phyloP scores from a whole-genome alignment of 768 basidiomycete species.

The Boletus rubropictus region DNA sequence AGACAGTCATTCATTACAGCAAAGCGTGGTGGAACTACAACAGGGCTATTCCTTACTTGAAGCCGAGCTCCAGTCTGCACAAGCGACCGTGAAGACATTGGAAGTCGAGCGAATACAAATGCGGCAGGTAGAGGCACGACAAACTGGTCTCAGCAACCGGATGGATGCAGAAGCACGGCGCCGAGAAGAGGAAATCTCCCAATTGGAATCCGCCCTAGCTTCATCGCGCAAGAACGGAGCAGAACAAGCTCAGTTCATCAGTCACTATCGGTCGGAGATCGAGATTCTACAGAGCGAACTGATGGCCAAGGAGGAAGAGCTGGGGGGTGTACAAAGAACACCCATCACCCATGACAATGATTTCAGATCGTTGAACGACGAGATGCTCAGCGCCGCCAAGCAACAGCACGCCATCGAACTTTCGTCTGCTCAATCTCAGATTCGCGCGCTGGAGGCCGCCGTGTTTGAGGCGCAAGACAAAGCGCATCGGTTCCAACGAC shows the following conservation, averaged over 20 bases:
- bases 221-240: constrained; percentile 43
- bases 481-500: constrained; percentile 63
- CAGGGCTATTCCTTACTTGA: constrained; percentile 57
- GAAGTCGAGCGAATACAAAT: constrained; percentile 61
- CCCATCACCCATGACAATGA: constrained; percentile 36
- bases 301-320: constrained; percentile 56
- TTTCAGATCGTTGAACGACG: constrained; percentile 60
- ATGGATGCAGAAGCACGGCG: constrained; percentile 40
- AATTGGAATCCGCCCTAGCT: constrained; percentile 48
- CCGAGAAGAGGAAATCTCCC: constrained; percentile 50
- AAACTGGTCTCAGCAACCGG: constrained; percentile 54
- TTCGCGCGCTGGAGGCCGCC: constrained; percentile 67
- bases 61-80: constrained; percentile 51
- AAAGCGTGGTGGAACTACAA: constrained; percentile 54
- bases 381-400: constrained; percentile 60
- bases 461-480: constrained; percentile 70
- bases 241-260: constrained; percentile 60
- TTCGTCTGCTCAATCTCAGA: constrained; percentile 72
- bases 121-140: constrained; percentile 50
- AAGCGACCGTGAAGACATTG: constrained; percentile 49
- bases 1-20: constrained; percentile 44
- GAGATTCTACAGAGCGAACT: constrained; percentile 65
- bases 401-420: constrained; percentile 80
- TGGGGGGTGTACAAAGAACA: constrained; percentile 47
- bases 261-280: constrained; percentile 61